phyloP scores from a whole-genome alignment of 345 rosid species.

The Hibiscus tridactylites region DNA sequence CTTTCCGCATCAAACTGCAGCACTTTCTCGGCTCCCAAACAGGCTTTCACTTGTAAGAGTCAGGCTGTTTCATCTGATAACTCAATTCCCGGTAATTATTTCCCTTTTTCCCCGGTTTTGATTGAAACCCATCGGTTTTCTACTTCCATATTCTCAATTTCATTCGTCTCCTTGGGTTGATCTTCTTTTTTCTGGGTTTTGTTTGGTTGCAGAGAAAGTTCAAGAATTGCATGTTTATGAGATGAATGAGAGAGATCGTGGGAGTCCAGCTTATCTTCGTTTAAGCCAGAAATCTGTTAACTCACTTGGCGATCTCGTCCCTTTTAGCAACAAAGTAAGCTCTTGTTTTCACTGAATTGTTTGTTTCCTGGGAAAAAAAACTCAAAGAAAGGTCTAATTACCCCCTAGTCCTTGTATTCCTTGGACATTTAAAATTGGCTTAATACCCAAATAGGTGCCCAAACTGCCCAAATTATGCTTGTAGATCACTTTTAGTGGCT shows the following conservation, averaged over 20 bases:
- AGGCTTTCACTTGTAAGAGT: conserved; percentile 43
- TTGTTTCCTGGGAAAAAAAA: background rate
- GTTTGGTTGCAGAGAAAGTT: conserved; percentile 18
- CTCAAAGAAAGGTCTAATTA: too few species aligned
- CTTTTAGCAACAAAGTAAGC: conserved; percentile 39
- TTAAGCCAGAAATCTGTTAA: conserved; percentile 31
- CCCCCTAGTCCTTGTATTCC: background rate
- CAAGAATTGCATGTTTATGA: conserved; percentile 47
- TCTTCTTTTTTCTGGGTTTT: background rate
- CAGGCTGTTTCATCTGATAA: conserved; percentile 28
- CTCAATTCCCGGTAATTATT: conserved; percentile 24
- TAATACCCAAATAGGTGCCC: too few species aligned
- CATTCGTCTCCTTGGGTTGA: background rate
- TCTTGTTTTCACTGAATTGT: background rate
- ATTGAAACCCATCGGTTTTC: background rate
- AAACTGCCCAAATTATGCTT: too few species aligned
- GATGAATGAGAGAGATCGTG: conserved; percentile 46
- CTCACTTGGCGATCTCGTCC: conserved; percentile 44
- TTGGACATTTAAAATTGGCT: background rate
- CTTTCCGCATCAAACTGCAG: conserved; percentile 1
- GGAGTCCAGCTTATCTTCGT: conserved; percentile 41
- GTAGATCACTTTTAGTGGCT: too few species aligned
- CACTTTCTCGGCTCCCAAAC: conserved; percentile 9
- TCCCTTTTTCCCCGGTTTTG: background rate
- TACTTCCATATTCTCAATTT: background rate